A percentile compares a stretch with the other conserved stretches of the same genome.
Evolutionary conservation across 306 rosid species (phyloP).

Genomic region (Rubus parviflorus): DNA sequence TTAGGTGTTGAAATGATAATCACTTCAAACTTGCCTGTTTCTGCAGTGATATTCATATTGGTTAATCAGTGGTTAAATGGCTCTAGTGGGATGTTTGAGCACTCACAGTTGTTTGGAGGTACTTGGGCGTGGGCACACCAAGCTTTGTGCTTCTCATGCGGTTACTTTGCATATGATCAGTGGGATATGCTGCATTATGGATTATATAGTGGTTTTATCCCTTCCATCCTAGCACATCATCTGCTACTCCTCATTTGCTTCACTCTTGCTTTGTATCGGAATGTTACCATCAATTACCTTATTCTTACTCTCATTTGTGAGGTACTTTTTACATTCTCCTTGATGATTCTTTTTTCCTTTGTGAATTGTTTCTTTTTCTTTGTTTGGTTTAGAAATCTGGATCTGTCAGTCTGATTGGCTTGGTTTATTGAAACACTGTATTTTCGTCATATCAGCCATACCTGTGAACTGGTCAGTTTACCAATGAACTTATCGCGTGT

Average conservation of each 20-base stretch:
- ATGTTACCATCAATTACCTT: conserved; percentile 91
- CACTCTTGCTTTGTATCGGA: conserved; percentile 86
- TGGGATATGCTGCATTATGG: conserved; percentile 82
- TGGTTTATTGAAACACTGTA: background rate
- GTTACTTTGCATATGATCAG: conserved; percentile 97
- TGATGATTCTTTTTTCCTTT: conserved; percentile 1
- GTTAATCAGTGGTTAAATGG: conserved; percentile 54
- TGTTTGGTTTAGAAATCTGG: background rate
- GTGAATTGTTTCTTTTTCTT: background rate
- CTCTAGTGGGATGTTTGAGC: conserved; percentile 68
- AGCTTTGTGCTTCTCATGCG: conserved; percentile 91
- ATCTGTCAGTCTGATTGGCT: background rate
- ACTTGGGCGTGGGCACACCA: conserved; percentile 89
- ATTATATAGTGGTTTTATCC: conserved; percentile 74
- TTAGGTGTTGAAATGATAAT: background rate
- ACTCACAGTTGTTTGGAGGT: conserved; percentile 67
- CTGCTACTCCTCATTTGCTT: conserved; percentile 86
- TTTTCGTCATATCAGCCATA: background rate
- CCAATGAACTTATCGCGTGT: background rate
- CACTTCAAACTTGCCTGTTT: conserved; percentile 3
- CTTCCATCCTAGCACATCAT: conserved; percentile 84
- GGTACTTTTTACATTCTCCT: conserved; percentile 40
- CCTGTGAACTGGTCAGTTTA: background rate
- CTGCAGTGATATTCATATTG: conserved; percentile 75
- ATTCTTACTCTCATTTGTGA: conserved; percentile 92